Evolutionary conservation across 2,329 filamentous ascomycete species (phyloP).

Genomic region (Penicillium expansum): DNA sequence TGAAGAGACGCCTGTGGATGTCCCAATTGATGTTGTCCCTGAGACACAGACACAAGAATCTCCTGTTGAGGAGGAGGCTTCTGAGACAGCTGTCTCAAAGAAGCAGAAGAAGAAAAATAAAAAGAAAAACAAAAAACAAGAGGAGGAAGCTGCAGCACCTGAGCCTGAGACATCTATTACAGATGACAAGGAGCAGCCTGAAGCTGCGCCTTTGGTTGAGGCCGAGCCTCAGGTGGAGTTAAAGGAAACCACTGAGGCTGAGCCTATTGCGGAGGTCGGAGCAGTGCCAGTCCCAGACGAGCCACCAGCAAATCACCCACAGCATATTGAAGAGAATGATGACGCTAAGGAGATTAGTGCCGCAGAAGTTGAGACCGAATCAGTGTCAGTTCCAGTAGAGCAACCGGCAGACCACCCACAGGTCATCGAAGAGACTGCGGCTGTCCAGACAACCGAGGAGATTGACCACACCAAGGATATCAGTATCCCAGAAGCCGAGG

Average conservation of each 20-base stretch:
- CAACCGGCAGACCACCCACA: constrained; percentile 1
- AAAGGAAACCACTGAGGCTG: not conserved
- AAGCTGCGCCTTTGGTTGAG: constrained; percentile 1
- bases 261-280: constrained; percentile 5
- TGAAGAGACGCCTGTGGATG: constrained; percentile 8
- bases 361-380: not conserved
- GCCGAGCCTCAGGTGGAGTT: constrained; percentile 4
- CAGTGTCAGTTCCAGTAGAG: not conserved
- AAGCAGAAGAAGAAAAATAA: constrained; percentile 27
- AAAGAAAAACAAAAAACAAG: constrained; percentile 13
- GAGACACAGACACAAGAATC: constrained; percentile 4
- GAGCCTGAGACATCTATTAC: constrained; percentile 2
- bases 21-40: not conserved
- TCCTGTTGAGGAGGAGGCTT: constrained; percentile 7
- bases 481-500: not conserved
- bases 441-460: not conserved
- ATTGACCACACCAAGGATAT: not conserved
- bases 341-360: not conserved
- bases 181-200: constrained; percentile 21
- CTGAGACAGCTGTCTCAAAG: constrained; percentile 10
- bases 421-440: constrained; percentile 1
- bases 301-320: not conserved
- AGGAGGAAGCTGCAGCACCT: constrained; percentile 6
- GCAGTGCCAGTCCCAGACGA: not conserved
- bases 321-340: constrained; percentile 6